These are phyloP conservation scores for Arabis alpina DNA, from an alignment of 345 rosid genomes.

Conservation along the genomic window DNA sequence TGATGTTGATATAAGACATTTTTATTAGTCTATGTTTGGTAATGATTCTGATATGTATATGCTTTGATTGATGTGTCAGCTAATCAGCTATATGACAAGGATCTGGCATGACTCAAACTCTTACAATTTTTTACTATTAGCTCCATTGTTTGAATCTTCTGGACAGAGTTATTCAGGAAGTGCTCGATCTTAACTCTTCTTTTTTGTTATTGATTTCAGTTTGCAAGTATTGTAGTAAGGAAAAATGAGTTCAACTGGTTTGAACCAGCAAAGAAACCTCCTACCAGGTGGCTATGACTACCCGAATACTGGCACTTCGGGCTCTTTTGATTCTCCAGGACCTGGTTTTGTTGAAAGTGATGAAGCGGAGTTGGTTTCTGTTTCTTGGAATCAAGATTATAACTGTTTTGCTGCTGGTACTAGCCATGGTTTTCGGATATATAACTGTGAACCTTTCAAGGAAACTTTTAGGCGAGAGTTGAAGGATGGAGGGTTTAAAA, in stretches of 20 bases:
- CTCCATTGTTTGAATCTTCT: conserved; percentile 14
- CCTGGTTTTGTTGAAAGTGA: conserved; percentile 45
- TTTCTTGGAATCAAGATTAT: conserved; percentile 89
- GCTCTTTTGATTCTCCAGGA: conserved; percentile 43
- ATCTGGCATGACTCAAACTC: not conserved
- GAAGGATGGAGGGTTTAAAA: conserved; percentile 72
- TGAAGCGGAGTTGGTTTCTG: conserved; percentile 65
- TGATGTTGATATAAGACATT: not conserved
- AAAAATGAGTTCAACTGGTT: conserved; percentile 61
- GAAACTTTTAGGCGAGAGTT: conserved; percentile 74
- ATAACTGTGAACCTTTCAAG: conserved; percentile 80
- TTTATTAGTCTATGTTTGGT: conserved; percentile 5
- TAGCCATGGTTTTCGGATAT: conserved; percentile 74
- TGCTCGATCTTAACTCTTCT: no score
- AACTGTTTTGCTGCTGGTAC: conserved; percentile 87
- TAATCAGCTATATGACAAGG: not conserved
- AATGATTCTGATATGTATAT: no score
- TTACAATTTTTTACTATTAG: not conserved
- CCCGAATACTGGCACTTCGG: conserved; percentile 37
- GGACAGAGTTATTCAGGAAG: no score
- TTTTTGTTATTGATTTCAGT: conserved; percentile 31
- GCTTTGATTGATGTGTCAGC: not conserved
- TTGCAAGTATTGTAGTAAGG: conserved; percentile 35
- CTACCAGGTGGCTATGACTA: conserved; percentile 43
- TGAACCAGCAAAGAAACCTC: conserved; percentile 44